Base-by-base conservation (phyloP, 2,329 filamentous ascomycete species). In the Cryphonectria radicalis region DNA sequence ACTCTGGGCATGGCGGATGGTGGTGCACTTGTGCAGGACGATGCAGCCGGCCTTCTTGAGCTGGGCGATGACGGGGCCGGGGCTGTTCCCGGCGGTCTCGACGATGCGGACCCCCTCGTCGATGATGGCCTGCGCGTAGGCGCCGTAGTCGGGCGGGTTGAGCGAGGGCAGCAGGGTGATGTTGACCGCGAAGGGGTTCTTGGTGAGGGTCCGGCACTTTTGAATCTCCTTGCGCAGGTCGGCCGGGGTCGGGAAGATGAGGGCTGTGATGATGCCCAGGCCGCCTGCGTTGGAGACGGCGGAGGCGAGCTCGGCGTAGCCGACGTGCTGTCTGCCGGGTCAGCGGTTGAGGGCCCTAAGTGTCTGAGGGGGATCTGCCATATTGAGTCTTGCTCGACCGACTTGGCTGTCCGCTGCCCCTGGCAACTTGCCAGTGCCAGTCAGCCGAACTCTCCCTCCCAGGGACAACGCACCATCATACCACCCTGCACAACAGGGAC, bases 11-110 rank as follows among this genome's bases (percentile, higher is more conserved):
- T 99, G 96, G 69, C 94, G 87, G 83, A 99, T 97, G 6, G 94
- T 97, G 50, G 72, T 99, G 86, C 96, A 98, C 85, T 99, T 99
- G 88, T 99, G 96, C 70, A 99, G 85, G 76, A 99, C 90, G 70
- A 88, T 95, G 77, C 89, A 88, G 70, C 90, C 90, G 7, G 91
- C 92, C 73, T 88, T 88, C 84, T 69, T 99, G 69, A 99, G 88
- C 85, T 94, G 89, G 79, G 89, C 86, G 81, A 99, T 98, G 74
- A 99, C 91, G 4, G 95, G 94, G 0, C 94, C 96, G 0, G 96
- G 96, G 77, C 87, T 91, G 77, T 82, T 81, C 67, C 80, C 80
- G 7, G 80, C 80, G 57, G 80, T 82, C 77, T 98, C 96, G 76
- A 98, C 95, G 73, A 98, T 91, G 74, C 88, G 89, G 82, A 98